Evolutionary conservation across 805 yeast genomes (phyloP).

Genomic region (Saturnispora halmiae): DNA sequence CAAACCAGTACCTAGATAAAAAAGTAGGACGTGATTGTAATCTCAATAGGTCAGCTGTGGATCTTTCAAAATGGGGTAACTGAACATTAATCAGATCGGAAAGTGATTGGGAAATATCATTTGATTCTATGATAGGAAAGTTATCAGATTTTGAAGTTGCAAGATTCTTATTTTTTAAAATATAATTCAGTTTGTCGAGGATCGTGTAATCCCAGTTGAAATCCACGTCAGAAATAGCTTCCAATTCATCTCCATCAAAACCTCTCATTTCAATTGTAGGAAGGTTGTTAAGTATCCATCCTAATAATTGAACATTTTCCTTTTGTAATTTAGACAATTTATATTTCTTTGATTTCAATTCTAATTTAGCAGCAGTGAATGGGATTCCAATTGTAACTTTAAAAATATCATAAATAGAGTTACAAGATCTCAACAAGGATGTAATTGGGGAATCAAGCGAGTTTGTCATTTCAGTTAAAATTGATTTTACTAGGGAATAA

Average conservation of each 20-base stretch:
- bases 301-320: constrained; percentile 30
- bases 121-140: no score
- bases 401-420: constrained; percentile 14
- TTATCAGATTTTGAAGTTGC: neutral
- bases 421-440: constrained; percentile 18
- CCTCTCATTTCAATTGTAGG: constrained; percentile 21
- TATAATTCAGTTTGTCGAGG: constrained; percentile 5
- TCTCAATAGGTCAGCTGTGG: neutral
- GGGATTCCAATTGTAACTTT: constrained; percentile 30
- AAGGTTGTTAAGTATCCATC: constrained; percentile 27
- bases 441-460: constrained; percentile 22
- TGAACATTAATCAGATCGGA: constrained; percentile 2
- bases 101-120: neutral
- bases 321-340: constrained; percentile 19
- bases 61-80: constrained; percentile 3
- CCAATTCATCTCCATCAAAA: neutral
- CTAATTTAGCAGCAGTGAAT: constrained; percentile 25
- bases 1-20: constrained; percentile 11
- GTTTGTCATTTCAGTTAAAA: constrained; percentile 10
- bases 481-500: constrained; percentile 10
- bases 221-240: neutral
- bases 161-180: neutral
- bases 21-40: constrained; percentile 11
- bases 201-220: constrained; percentile 6
- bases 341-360: constrained; percentile 21